phyloP scores from a whole-genome alignment of 257 asterid genomes.

The Echites panduratus region DNA sequence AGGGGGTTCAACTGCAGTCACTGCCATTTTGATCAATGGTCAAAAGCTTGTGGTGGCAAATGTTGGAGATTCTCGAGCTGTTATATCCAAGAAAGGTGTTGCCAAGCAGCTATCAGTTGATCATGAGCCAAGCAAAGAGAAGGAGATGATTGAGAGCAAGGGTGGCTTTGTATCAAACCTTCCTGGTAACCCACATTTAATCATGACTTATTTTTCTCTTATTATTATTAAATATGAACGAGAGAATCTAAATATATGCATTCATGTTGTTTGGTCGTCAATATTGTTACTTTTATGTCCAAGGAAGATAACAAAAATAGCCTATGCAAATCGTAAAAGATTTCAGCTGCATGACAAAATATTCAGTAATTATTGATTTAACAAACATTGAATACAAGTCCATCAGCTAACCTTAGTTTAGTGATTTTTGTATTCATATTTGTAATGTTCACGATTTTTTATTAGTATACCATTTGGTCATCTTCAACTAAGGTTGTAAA shows the following conservation, averaged over 20 bases:
- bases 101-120: slow-evolving; percentile 83
- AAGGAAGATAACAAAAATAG: neutral
- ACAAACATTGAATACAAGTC: neutral
- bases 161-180: slow-evolving; percentile 89
- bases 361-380: neutral
- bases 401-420: neutral
- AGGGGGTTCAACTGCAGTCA: slow-evolving; percentile 95
- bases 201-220: neutral
- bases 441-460: neutral
- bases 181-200: slow-evolving; percentile 46
- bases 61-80: slow-evolving; percentile 91
- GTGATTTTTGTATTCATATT: neutral
- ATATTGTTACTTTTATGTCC: neutral
- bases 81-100: slow-evolving; percentile 53
- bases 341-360: neutral
- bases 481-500: neutral
- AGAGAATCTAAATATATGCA: neutral
- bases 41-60: slow-evolving; percentile 78
- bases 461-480: neutral
- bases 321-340: neutral
- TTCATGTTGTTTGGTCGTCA: neutral
- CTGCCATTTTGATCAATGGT: slow-evolving; percentile 72
- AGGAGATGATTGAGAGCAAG: slow-evolving; percentile 63
- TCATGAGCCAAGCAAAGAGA: slow-evolving; percentile 79
- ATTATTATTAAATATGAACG: neutral